Base-by-base conservation (phyloP, 2,329 filamentous ascomycete genomes). In the Leptographium wingfieldii region DNA sequence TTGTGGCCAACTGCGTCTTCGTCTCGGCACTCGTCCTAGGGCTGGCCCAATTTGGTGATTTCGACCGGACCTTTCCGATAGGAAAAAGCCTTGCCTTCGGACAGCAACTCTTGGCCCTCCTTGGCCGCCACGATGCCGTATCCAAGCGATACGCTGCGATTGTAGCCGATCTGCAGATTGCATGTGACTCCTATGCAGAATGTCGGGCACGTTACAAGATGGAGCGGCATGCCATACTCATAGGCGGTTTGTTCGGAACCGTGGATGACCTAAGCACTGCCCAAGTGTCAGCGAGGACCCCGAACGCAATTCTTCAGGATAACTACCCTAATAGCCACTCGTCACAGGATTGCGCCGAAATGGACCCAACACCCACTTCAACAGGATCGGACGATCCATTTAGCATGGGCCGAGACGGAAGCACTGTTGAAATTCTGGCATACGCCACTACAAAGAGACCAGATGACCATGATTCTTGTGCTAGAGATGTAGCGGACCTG, bases 1-100 rank as follows among this genome's bases (percentile, higher is more conserved):
- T 77, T 19, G 64, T 77, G 0, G 73, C 77, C 5, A 78, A 77
- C 56, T 74, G 73, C 1, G 70, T 74, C 3, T 77, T 78, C 61
- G 72, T 76, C 6, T 74, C 75, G 0, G 73, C 73, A 0, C 65
- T 78, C 0, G 74, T 77, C 0, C 67, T 78, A 0, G 76, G 76
- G 0, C 69, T 76, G 0, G 74, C 75, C 0, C 70, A 72, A 29
- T 77, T 78, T 56, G 74, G 73, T 0, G 74, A 78, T 59, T 71
- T 77, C 2, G 74, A 77, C 43, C 63, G 62, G 22, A 65, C 66
- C 0, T 72, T 72, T 6, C 69, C 70, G 0, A 62, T 72, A 0
- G 64, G 67, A 29, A 67, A 66, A 49, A 69, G 66, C 2, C 61
- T 72, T 0, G 60, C 63, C 0, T 55, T 62, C 0, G 67, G 68